Evolutionary conservation across 2,329 filamentous ascomycete species (phyloP), one percentile per base, ranked within the genome.

Genomic region (Monosporascus sp.): DNA sequence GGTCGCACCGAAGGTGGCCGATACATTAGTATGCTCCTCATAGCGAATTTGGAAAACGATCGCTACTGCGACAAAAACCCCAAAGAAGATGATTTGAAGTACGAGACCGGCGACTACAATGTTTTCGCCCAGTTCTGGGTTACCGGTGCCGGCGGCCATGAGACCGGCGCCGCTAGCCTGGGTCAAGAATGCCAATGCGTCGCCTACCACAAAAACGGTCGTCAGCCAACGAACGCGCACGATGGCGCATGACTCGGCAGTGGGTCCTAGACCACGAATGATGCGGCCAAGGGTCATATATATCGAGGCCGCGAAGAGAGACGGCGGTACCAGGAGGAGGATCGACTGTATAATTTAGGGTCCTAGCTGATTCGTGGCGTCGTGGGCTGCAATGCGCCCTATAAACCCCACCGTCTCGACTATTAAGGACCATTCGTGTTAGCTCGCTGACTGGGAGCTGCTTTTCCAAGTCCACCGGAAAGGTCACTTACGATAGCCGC

Each of bases 71-170:
- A 80, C 63, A 58, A 83, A 83, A 43, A 80, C 66, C 8, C 67
- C 67, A 52, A 83, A 81, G 50, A 77, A 72, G 17, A 77, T 37
- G 5, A 83, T 68, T 57, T 84, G 80, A 7, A 82, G 61, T 17
- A 75, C 63, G 3, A 84, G 64, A 7, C 80, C 80, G 2, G 58
- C 73, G 16, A 82, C 64, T 14, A 82, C 73, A 44, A 82, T 63
- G 14, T 72, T 69, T 52, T 76, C 64, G 24, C 74, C 75, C 2
- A 63, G 59, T 19, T 73, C 60, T 59, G 48, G 46, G 2, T 46
- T 24, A n/a, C 38, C 43, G n/a, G n/a, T n/a, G 7, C 49, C 44
- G 52, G 53, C 50, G 49, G 47, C 65, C 58, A 2, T 59, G 19
- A 59, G 37, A 8, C 55, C 48, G 34, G 54, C 56, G 16, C 56